Evolutionary conservation across 441 rosid species (phyloP), one percentile per base, ranked within the genome.

Genomic region (Populus hybrid): DNA sequence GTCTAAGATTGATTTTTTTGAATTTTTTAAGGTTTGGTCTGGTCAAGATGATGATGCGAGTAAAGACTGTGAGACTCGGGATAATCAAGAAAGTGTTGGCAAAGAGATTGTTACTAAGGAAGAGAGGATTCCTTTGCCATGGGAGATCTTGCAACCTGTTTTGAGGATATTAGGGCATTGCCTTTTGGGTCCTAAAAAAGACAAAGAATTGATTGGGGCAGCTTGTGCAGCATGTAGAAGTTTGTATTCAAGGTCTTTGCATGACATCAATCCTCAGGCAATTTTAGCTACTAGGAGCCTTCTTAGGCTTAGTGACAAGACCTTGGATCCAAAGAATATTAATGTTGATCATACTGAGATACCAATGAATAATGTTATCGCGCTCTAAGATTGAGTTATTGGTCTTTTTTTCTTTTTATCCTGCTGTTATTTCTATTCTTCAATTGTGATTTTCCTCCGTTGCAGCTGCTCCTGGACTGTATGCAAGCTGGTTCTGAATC

Each of bases 121-220:
- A 42, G 50, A 87, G 78, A 77, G 88, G 83, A 89, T 92, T 64
- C 84, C 89, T 6, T 7, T 93, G 80, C 90, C 92, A 42, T 93
- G 97, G 95, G 98, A 94, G 68, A 86, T 93, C 4, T 40, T 93
- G 82, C 99, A 94, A 18, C 98, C 99, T 0, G 80, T 85, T 36
- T 26, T 93, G 86, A 89, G 95, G 80, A 91, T 93, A n/a, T 35
- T 92, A 45, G 94, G 97, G 3, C 94, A 93, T 65, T 94, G 97
- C 50, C 77, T 94, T 9, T 7, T 94, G 63, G 95, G 93, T 20
- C 75, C 80, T 0, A 69, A 81, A 12, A 53, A 42, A 24, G 83
- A 88, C 31, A 74, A 64, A 66, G 79, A 87, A 61, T 40, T 90
- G 50, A 73, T 71, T 1, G 88, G 81, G 6, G 87, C 86, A 6